These are phyloP conservation scores for Chalciporus sp. DNA, from an alignment of 1,284 basidiomycete genomes.

Conservation along the genomic window DNA sequence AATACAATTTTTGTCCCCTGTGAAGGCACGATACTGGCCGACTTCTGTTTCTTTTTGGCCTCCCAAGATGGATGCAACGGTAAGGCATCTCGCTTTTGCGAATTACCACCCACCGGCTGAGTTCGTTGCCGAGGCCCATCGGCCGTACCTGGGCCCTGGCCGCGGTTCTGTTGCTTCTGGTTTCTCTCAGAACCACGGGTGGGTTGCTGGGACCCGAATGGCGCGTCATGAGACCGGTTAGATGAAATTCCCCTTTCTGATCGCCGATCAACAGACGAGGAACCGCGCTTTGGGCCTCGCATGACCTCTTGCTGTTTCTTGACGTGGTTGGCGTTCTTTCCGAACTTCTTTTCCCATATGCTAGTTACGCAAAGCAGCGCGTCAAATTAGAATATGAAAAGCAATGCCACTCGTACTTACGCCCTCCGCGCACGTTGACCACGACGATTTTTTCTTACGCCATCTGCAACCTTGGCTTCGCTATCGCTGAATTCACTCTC, in stretches of 20 bases:
- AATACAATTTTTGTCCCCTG: slow-evolving; percentile 74
- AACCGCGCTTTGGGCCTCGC: slow-evolving; percentile 13
- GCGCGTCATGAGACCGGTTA: background rate
- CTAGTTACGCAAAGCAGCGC: slow-evolving; percentile 42
- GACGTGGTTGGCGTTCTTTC: slow-evolving; percentile 88
- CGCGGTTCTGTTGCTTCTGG: background rate
- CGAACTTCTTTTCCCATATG: slow-evolving; percentile 98
- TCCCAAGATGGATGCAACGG: slow-evolving; percentile 91
- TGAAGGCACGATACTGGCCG: slow-evolving; percentile 54
- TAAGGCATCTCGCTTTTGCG: slow-evolving; percentile 35
- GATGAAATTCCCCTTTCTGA: slow-evolving; percentile 11
- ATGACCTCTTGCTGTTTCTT: slow-evolving; percentile 55
- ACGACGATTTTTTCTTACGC: slow-evolving; percentile 81
- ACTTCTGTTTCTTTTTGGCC: slow-evolving; percentile 79
- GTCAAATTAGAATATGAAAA: slow-evolving; percentile 4
- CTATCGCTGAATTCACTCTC: slow-evolving; percentile 78
- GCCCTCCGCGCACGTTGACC: slow-evolving; percentile 90
- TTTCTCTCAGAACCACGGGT: background rate
- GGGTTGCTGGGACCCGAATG: background rate
- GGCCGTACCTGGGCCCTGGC: background rate
- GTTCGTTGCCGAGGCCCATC: background rate
- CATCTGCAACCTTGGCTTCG: slow-evolving; percentile 60
- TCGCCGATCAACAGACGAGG: slow-evolving; percentile 19
- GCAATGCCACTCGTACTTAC: slow-evolving; percentile 53
- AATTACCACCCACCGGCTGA: background rate